Evolutionary conservation across 768 basidiomycete genomes (phyloP).

Genomic region (Russula griseocarnosa): DNA sequence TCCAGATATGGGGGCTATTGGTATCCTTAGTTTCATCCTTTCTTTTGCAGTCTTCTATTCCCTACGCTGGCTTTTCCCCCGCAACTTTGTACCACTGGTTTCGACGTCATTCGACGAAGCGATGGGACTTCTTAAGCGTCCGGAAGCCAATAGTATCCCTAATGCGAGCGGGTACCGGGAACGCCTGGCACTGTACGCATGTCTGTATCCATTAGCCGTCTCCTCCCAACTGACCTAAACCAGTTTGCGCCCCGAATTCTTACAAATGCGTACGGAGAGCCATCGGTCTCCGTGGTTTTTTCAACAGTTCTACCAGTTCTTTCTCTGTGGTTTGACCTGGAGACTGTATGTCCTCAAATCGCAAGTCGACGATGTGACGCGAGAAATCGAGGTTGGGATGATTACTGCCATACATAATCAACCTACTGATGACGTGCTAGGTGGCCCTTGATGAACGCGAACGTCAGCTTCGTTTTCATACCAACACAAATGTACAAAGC

Average conservation of each 20-base stretch:
- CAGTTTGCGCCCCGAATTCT: neutral
- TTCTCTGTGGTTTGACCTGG: slow-evolving; percentile 2
- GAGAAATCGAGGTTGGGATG: neutral
- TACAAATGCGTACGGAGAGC: neutral
- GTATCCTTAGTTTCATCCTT: neutral
- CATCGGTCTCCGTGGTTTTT: neutral
- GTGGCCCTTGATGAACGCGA: neutral
- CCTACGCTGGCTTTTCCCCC: neutral
- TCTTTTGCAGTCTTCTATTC: neutral
- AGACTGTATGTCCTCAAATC: slow-evolving; percentile 4
- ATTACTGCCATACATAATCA: no score
- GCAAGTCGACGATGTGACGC: neutral
- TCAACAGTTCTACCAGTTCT: slow-evolving; percentile 2
- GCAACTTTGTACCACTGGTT: neutral
- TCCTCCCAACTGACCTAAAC: neutral
- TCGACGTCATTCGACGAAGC: neutral
- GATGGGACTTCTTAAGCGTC: neutral
- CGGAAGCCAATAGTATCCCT: neutral
- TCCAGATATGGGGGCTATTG: neutral
- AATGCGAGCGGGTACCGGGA: neutral
- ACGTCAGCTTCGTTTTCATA: neutral
- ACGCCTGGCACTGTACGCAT: neutral
- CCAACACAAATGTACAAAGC: neutral
- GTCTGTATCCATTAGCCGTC: neutral
- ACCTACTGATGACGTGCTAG: neutral